These are phyloP conservation scores for Amphicarpaea edgeworthii DNA, from an alignment of 306 rosid species.

Conservation along the genomic window DNA sequence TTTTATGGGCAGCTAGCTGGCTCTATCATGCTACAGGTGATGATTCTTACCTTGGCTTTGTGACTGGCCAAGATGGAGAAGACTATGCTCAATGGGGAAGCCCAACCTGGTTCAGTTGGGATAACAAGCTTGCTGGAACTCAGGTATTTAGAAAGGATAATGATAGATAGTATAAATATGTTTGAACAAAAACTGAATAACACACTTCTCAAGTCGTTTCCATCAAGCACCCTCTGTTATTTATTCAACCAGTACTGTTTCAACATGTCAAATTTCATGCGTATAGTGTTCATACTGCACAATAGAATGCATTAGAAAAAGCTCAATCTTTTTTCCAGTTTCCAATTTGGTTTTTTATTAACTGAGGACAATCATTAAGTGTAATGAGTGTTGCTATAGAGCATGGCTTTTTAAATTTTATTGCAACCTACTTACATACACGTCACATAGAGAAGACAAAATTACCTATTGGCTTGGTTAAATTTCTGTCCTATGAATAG, in stretches of 20 bases:
- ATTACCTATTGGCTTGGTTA: constrained; percentile 36
- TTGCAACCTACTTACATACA: background rate
- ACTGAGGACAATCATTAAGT: constrained; percentile 17
- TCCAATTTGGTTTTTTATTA: constrained; percentile 31
- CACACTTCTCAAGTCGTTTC: background rate
- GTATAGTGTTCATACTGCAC: background rate
- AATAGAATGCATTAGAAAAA: background rate
- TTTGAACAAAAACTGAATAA: background rate
- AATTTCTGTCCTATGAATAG: constrained; percentile 31
- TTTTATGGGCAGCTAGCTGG: constrained; percentile 98
- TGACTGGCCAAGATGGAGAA: constrained; percentile 71
- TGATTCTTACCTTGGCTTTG: constrained; percentile 71
- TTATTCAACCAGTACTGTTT: background rate
- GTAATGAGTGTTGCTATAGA: constrained; percentile 10
- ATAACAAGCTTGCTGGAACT: constrained; percentile 93
- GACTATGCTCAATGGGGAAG: constrained; percentile 74
- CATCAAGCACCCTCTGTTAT: background rate
- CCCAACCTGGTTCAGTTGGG: constrained; percentile 99
- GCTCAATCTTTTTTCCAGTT: constrained; percentile 8
- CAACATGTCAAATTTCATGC: background rate
- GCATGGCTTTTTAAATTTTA: constrained; percentile 16
- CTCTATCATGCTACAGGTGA: constrained; percentile 92
- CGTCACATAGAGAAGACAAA: constrained; percentile 1
- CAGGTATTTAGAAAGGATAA: constrained; percentile 58
- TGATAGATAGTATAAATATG: background rate